phyloP scores from a whole-genome alignment of 2,329 filamentous ascomycete species.

The Nectriaceae sp. region DNA sequence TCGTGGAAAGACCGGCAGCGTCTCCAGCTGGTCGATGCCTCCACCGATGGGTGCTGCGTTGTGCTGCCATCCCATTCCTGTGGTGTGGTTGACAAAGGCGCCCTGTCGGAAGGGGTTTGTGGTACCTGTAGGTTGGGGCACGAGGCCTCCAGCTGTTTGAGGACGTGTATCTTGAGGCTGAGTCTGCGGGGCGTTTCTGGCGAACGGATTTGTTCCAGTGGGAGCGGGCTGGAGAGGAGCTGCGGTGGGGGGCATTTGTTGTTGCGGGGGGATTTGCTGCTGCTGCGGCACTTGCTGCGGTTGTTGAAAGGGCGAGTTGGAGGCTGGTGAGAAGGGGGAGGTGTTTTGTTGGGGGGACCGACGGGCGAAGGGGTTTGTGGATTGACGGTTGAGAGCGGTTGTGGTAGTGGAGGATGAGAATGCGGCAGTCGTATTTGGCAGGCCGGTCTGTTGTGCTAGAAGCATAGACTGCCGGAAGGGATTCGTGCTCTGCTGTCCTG shows the following conservation, averaged over 20 bases:
- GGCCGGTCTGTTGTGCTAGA: slow-evolving; percentile 57
- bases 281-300: slow-evolving; percentile 21
- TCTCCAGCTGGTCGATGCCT: slow-evolving; percentile 75
- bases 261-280: slow-evolving; percentile 30
- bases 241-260: slow-evolving; percentile 12
- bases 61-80: slow-evolving; percentile 86
- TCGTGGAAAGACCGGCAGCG: slow-evolving; percentile 82
- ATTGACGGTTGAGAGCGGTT: slow-evolving; percentile 56
- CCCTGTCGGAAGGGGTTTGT: slow-evolving; percentile 96
- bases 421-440: slow-evolving; percentile 23
- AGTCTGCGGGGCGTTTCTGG: slow-evolving; percentile 41
- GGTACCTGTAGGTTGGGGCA: slow-evolving; percentile 78
- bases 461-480: slow-evolving; percentile 94
- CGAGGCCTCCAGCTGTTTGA: slow-evolving; percentile 53
- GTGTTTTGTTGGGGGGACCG: slow-evolving; percentile 55
- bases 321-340: slow-evolving; percentile 36
- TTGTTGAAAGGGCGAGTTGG: slow-evolving; percentile 48
- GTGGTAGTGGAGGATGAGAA: slow-evolving; percentile 46
- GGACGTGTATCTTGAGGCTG: slow-evolving; percentile 39
- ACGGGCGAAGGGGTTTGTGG: slow-evolving; percentile 88
- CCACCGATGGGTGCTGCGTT: slow-evolving; percentile 79
- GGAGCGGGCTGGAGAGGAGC: slow-evolving; percentile 49
- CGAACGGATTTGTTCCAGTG: slow-evolving; percentile 63
- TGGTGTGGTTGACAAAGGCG: slow-evolving; percentile 84
- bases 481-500: slow-evolving; percentile 73